Conservation (phyloP, 768 basidiomycete genomes). For the Nidula microcarpa region DNA sequence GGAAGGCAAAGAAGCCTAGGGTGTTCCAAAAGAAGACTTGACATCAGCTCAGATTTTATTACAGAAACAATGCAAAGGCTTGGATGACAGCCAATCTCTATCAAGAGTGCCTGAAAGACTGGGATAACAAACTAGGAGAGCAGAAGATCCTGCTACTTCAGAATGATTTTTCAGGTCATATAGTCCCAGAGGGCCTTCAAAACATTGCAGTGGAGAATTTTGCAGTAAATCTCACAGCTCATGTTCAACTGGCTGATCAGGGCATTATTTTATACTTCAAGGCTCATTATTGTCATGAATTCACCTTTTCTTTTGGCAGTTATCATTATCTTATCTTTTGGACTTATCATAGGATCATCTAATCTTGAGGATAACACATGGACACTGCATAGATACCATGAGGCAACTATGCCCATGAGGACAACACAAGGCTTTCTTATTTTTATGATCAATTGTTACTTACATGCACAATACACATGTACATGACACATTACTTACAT, state of each 20-base stretch:
- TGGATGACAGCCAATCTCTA: constrained; percentile 28
- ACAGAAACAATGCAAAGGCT: constrained; percentile 25
- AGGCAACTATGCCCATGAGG: too few relatives aligned
- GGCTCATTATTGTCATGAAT: constrained; percentile 11
- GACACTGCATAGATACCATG: too few relatives aligned
- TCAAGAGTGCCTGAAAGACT: constrained; percentile 23
- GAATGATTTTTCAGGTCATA: constrained; percentile 21
- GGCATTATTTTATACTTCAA: constrained; percentile 25
- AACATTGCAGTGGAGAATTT: constrained; percentile 16
- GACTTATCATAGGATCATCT: too few relatives aligned
- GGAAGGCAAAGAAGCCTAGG: constrained; percentile 16
- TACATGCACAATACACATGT: too few relatives aligned
- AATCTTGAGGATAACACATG: too few relatives aligned
- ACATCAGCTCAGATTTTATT: constrained; percentile 21
- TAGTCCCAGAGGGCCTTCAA: constrained; percentile 7
- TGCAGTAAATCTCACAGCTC: constrained; percentile 22
- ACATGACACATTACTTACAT: too few relatives aligned
- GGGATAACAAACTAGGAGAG: constrained; percentile 12
- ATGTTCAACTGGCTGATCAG: constrained; percentile 23
- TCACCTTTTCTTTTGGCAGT: too few relatives aligned
- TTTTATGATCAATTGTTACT: too few relatives aligned
- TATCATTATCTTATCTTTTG: too few relatives aligned
- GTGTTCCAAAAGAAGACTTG: constrained; percentile 19
- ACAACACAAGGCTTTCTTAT: too few relatives aligned
- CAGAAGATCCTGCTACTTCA: constrained; percentile 19